Percentiles rank a stretch among this genome's conserved stretches.
phyloP scores from a whole-genome alignment of 805 yeast genomes.

The Hyphopichia homilentoma region DNA sequence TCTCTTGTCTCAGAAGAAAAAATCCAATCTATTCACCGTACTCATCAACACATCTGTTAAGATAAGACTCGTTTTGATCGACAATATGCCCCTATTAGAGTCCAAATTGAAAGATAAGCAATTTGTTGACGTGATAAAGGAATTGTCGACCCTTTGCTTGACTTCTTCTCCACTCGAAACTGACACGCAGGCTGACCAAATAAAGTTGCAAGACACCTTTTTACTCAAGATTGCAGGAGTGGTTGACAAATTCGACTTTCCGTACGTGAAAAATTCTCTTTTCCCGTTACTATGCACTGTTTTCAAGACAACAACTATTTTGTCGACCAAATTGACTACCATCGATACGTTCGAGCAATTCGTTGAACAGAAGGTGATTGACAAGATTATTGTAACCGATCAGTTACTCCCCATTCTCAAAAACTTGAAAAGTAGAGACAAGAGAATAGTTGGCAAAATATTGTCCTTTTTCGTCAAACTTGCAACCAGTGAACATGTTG shows the following conservation, averaged over 20 bases:
- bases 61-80: conserved; percentile 30
- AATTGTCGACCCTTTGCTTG: conserved; percentile 35
- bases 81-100: conserved; percentile 45
- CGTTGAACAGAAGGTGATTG: conserved; percentile 59
- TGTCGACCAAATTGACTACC: conserved; percentile 71
- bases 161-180: conserved; percentile 22
- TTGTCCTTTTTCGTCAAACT: conserved; percentile 50
- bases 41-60: conserved; percentile 30
- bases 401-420: conserved; percentile 76
- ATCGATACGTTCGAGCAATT: conserved; percentile 56
- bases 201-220: conserved; percentile 49
- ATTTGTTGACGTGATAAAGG: conserved; percentile 45
- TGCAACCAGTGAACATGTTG: conserved; percentile 35
- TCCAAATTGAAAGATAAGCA: conserved; percentile 51
- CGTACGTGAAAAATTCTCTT: conserved; percentile 69
- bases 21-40: conserved; percentile 17
- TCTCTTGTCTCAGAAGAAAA: conserved; percentile 22
- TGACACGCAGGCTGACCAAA: conserved; percentile 27
- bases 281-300: conserved; percentile 69
- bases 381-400: conserved; percentile 67
- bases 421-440: conserved; percentile 73
- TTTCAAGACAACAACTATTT: conserved; percentile 80
- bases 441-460: conserved; percentile 49
- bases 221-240: conserved; percentile 41
- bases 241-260: conserved; percentile 53